Evolutionary conservation across 2,329 filamentous ascomycete genomes (phyloP).

Genomic region (Exophiala oligosperma): DNA sequence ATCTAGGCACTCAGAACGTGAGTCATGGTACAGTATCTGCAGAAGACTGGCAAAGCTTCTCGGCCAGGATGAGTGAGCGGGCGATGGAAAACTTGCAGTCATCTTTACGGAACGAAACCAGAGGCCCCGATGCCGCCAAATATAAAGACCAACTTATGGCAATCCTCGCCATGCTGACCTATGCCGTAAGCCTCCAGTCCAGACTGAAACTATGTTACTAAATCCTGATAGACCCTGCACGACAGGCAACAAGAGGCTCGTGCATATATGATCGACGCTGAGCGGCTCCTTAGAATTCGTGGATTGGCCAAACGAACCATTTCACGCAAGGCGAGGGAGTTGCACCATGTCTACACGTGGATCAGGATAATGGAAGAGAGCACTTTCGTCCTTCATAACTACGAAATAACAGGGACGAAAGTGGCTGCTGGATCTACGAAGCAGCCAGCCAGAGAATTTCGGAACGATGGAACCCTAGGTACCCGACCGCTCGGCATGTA

Average conservation of each 20-base stretch:
- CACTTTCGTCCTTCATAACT: constrained; percentile 36
- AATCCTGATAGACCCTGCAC: no score
- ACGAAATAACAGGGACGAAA: constrained; percentile 23
- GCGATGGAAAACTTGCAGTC: constrained; percentile 36
- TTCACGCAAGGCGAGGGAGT: constrained; percentile 39
- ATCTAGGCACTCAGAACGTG: neutral
- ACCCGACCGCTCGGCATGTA: neutral
- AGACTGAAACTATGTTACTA: neutral
- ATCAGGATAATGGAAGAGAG: constrained; percentile 39
- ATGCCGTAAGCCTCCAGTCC: constrained; percentile 31
- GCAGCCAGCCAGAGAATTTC: constrained; percentile 21
- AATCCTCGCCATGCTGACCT: constrained; percentile 35
- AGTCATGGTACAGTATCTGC: constrained; percentile 26
- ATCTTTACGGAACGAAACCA: constrained; percentile 34
- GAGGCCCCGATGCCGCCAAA: constrained; percentile 36
- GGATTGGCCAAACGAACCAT: constrained; percentile 38
- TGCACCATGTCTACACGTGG: constrained; percentile 44
- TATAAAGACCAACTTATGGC: constrained; percentile 43
- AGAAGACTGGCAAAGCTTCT: constrained; percentile 31
- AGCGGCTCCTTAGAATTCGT: constrained; percentile 38
- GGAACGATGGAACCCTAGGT: neutral
- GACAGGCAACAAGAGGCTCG: constrained; percentile 35
- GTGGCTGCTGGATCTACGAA: constrained; percentile 20
- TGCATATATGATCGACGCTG: constrained; percentile 41
- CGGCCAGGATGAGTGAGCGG: constrained; percentile 31